Evolutionary conservation across 1,284 basidiomycete species (phyloP).

Genomic region (Leccinum fuscescens): DNA sequence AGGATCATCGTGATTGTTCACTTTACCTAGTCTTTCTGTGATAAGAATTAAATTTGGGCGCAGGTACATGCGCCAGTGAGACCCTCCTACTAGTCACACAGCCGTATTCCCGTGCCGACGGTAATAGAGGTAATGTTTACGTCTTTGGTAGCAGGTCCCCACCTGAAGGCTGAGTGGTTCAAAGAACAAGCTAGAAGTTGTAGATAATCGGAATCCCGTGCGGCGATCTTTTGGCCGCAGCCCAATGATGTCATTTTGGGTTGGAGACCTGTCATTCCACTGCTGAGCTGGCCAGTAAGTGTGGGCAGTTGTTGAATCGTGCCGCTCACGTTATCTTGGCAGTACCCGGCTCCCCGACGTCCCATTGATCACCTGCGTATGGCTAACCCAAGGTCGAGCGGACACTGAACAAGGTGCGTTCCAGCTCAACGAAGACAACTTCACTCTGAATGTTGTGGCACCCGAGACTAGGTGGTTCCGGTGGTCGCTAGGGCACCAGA

Average conservation of each 20-base stretch:
- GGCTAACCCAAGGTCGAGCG: not conserved
- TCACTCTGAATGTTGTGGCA: slow-evolving; percentile 12
- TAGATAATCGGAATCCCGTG: slow-evolving; percentile 26
- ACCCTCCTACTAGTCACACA: not conserved
- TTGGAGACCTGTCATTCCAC: slow-evolving; percentile 26
- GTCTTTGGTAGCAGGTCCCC: slow-evolving; percentile 27
- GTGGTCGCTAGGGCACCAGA: slow-evolving; percentile 25
- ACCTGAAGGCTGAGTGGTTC: slow-evolving; percentile 21
- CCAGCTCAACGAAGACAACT: not conserved
- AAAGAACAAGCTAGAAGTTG: slow-evolving; percentile 28
- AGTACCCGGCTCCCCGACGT: not conserved
- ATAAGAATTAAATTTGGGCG: slow-evolving; percentile 23
- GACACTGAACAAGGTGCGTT: not conserved
- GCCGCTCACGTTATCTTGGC: not conserved
- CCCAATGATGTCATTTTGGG: slow-evolving; percentile 27
- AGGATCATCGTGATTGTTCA: slow-evolving; percentile 25
- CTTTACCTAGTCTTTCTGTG: slow-evolving; percentile 13
- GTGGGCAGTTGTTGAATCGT: slow-evolving; percentile 7
- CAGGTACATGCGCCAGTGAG: slow-evolving; percentile 25
- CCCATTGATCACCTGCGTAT: not conserved
- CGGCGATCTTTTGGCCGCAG: slow-evolving; percentile 24
- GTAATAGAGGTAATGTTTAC: slow-evolving; percentile 24
- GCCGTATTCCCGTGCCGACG: not conserved
- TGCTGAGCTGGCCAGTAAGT: slow-evolving; percentile 31
- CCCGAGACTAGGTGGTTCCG: slow-evolving; percentile 22